Percentiles rank a stretch among this genome's conserved stretches.
phyloP scores from a whole-genome alignment of 2,329 filamentous ascomycete genomes.

The Talaromyces verruculosus region DNA sequence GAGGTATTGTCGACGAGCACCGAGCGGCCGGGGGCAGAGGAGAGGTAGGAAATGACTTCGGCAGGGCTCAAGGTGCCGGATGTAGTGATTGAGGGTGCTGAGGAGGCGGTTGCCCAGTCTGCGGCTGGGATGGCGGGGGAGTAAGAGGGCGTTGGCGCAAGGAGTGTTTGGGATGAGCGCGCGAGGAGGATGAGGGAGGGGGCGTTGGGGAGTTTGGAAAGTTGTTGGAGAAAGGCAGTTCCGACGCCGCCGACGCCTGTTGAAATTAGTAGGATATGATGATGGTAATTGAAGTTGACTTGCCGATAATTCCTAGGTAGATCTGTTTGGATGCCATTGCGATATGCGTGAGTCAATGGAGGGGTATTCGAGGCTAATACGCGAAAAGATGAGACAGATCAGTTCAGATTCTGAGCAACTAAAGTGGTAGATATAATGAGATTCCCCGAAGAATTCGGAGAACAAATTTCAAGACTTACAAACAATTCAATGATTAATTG shows the following conservation, averaged over 20 bases:
- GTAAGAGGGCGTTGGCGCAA: constrained; percentile 67
- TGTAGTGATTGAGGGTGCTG: constrained; percentile 59
- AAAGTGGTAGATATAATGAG: no score
- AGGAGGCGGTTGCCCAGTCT: constrained; percentile 58
- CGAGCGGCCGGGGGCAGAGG: constrained; percentile 71
- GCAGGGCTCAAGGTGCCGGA: constrained; percentile 57
- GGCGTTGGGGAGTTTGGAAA: constrained; percentile 66
- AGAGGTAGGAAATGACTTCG: constrained; percentile 75
- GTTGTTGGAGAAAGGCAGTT: constrained; percentile 83
- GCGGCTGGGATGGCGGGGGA: constrained; percentile 62
- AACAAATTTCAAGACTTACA: not conserved
- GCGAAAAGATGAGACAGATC: not conserved
- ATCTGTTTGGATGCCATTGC: constrained; percentile 37
- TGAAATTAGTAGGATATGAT: not conserved
- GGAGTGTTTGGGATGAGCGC: constrained; percentile 79
- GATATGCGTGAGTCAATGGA: constrained; percentile 10
- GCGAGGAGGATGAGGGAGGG: constrained; percentile 81
- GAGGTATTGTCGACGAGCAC: constrained; percentile 95
- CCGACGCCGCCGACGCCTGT: constrained; percentile 89
- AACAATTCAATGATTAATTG: not conserved
- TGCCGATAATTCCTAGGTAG: constrained; percentile 47
- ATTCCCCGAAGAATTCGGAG: no score
- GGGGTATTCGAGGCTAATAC: not conserved
- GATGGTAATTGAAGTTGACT: constrained; percentile 16
- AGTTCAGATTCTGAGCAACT: not conserved